phyloP scores from a whole-genome alignment of 1,139 yeast genomes.

The Nadsonia starkeyi-henricii region DNA sequence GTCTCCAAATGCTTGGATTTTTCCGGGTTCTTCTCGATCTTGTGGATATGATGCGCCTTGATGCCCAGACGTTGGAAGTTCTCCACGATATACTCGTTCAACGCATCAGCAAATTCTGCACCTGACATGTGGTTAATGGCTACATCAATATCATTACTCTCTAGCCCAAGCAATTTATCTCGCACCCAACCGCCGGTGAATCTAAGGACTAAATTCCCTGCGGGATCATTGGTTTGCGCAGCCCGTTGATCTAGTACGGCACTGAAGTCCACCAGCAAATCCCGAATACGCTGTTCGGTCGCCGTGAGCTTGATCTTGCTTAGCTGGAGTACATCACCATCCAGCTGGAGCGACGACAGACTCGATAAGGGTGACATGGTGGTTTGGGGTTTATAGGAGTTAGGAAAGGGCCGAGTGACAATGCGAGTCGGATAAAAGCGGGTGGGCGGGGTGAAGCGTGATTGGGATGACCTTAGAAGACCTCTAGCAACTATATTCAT shows the following conservation, averaged over 20 bases:
- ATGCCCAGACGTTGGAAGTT: constrained; percentile 29
- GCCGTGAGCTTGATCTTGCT: background rate
- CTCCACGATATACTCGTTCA: constrained; percentile 38
- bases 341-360: background rate
- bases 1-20: constrained; percentile 94
- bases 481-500: too few relatives aligned
- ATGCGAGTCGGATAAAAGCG: too few relatives aligned
- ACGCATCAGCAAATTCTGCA: constrained; percentile 60
- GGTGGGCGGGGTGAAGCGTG: too few relatives aligned
- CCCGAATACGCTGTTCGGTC: background rate
- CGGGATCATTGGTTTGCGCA: background rate
- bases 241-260: background rate
- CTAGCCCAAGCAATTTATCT: constrained; percentile 71
- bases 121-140: constrained; percentile 81
- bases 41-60: constrained; percentile 46
- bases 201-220: constrained; percentile 38
- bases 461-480: too few relatives aligned
- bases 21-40: constrained; percentile 83
- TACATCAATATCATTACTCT: constrained; percentile 79
- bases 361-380: background rate
- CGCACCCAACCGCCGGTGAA: constrained; percentile 99
- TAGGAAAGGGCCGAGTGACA: too few relatives aligned
- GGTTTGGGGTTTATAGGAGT: too few relatives aligned
- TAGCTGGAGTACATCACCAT: background rate
- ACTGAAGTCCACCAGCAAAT: background rate